Evolutionary conservation across 345 rosid species (phyloP), one percentile per base, ranked within the genome.

Genomic region (Brassica nigra): DNA sequence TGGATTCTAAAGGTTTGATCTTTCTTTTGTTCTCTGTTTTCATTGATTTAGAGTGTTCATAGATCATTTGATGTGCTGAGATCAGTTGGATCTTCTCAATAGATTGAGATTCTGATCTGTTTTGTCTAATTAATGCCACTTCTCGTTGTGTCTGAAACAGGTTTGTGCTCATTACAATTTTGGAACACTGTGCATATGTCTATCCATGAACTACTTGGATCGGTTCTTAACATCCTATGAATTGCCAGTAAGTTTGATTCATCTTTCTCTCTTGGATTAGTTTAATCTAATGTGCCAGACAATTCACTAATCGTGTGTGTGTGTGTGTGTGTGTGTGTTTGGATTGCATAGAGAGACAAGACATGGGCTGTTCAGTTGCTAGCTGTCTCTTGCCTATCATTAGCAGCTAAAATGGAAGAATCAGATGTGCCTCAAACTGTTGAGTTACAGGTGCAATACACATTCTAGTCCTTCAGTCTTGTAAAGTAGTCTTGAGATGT

Each of bases 341-440:
- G 3, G 37, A 16, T 61, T 66, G 52, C 4, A 55, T 76, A 90
- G 94, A 87, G 75, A 69, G 91, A 86, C 70, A 90, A 86, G 71
- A 76, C 77, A 65, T 91, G 92, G 97, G 83, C 74, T 65, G 83
- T 85, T 80, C 94, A 87, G 81, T 79, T 91, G 74, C 74, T 89
- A 68, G 88, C 88, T 72, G 94, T 90, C 4, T 84, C 94, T 62
- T 91, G 94, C 82, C 82, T 91, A 77, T 90, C 97, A 42, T 78
- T 91, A 71, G 97, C 92, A 44, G 88, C 90, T 59, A 91, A 91
- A 86, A 74, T 91, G 87, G 94, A 87, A 77, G 97, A 91, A 90
- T 83, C 84, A 7, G 77, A 86, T 77, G 82, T 87, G 75, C 94
- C 91, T 58, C 79, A 81, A 4, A 73, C 81, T 59, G 72, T 90